phyloP scores from a whole-genome alignment of 805 yeast genomes.

The Monosporozyma aquatica region DNA sequence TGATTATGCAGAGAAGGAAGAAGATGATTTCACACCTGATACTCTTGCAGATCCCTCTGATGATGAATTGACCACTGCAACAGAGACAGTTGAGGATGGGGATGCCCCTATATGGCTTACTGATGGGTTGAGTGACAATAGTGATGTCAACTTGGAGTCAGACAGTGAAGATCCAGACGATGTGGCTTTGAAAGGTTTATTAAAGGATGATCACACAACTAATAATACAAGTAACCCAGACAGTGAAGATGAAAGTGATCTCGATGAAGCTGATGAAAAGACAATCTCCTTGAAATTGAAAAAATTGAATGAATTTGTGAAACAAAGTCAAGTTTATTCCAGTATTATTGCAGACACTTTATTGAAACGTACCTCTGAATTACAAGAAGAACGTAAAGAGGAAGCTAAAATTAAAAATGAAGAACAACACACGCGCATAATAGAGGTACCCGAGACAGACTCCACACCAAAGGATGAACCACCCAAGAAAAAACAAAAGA shows the following conservation, averaged over 20 bases:
- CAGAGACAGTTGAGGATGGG: constrained; percentile 4
- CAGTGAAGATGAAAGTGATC: constrained; percentile 9
- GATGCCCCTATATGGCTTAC: constrained; percentile 20
- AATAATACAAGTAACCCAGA: too few relatives aligned
- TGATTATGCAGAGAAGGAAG: constrained; percentile 24
- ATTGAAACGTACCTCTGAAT: constrained; percentile 35
- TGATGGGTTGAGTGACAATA: not conserved
- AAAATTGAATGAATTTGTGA: constrained; percentile 65
- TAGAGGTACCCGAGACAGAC: too few relatives aligned
- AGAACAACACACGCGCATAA: too few relatives aligned
- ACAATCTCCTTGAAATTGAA: constrained; percentile 51
- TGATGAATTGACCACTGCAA: constrained; percentile 8
- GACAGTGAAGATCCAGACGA: constrained; percentile 2
- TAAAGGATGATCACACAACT: constrained; percentile 10
- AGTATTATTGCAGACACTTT: constrained; percentile 77
- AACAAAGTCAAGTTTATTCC: constrained; percentile 80
- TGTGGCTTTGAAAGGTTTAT: not conserved
- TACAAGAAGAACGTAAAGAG: constrained; percentile 27
- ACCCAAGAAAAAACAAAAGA: constrained; percentile 13
- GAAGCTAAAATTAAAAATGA: constrained; percentile 3
- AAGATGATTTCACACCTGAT: constrained; percentile 23
- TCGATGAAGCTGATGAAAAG: constrained; percentile 32
- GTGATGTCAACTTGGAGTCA: not conserved
- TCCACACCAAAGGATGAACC: constrained; percentile 9
- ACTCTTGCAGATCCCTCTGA: constrained; percentile 8